Base-by-base conservation (phyloP, 2,329 filamentous ascomycete species). In the Immersiporthe knoxdaviesiana region DNA sequence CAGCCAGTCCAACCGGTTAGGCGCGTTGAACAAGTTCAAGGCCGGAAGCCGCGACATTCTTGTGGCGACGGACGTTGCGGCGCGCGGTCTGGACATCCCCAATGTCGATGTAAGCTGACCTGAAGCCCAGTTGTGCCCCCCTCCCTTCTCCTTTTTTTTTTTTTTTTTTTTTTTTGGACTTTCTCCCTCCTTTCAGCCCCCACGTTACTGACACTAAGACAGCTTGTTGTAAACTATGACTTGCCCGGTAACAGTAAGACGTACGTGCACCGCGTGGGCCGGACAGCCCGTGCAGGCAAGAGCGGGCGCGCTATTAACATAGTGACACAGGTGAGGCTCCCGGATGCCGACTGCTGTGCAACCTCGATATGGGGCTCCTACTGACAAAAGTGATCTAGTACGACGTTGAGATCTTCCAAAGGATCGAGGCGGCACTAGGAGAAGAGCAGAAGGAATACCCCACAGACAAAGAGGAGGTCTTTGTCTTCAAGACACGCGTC, bases 61-160 rank as follows among this genome's bases (percentile, higher is more conserved):
- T 4, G 92, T 97, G 3, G 94, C 94, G 14, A 97, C 94, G 0
- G 94, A 97, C 78, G 93, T 97, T n/a, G 94, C 94, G 1, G 92
- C 94, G 0, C 90, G 94, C 78, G 95, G 94, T 84, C 85, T 97
- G 8, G 94, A 97, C 83, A 97, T 97, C 61, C 94, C 94, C 16
- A 91, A 89, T n/a, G 94, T 97, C 16, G 93, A 97, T 73, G 65
- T 67, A 82, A 66, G 39, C 44, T 62, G 10, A 21, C 21, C 24
- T 58, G 21, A 18, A 21, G 24, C 12, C 2, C 32, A 44, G 52
- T 27, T 35, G 10, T 58, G 56, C 3, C 56, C n/a, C n/a, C n/a
- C n/a, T n/a, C n/a, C n/a, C n/a, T n/a, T n/a, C n/a, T n/a, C n/a
- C n/a, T n/a, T n/a, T n/a, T n/a, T n/a, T n/a, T n/a, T 7, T n/a